phyloP scores from a whole-genome alignment of 2,329 filamentous ascomycete species.

The Fusarium guadeloupense region DNA sequence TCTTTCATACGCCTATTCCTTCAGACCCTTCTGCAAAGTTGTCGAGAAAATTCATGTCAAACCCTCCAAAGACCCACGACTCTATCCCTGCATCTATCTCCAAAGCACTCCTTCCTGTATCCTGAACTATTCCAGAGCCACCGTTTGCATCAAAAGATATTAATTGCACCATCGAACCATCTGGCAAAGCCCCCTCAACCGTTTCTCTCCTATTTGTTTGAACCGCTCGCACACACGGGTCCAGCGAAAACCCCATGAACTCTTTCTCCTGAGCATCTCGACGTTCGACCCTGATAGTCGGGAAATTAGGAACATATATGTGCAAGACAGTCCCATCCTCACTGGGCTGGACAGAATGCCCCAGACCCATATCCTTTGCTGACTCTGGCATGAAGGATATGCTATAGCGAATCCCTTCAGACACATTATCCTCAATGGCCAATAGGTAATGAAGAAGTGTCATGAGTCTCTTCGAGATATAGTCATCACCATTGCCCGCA shows the following conservation, averaged over 20 bases:
- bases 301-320: conserved; percentile 56
- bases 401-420: conserved; percentile 41
- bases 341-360: conserved; percentile 13
- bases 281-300: conserved; percentile 49
- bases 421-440: conserved; percentile 52
- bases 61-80: conserved; percentile 1
- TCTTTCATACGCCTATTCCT: background rate
- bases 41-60: conserved; percentile 20
- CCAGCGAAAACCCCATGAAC: background rate
- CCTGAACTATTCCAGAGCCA: too few species aligned
- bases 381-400: conserved; percentile 27
- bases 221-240: background rate
- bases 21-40: conserved; percentile 1
- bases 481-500: conserved; percentile 48
- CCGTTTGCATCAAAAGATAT: background rate
- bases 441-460: conserved; percentile 54
- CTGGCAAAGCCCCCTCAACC: background rate
- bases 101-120: background rate
- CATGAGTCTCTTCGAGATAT: conserved; percentile 50
- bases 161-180: too few species aligned
- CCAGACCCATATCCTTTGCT: conserved; percentile 35
- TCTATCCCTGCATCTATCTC: background rate
- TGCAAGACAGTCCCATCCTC: conserved; percentile 37
- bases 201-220: background rate
- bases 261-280: background rate